phyloP scores from a whole-genome alignment of 805 yeast genomes.

The Yamadazyma akitaensis region DNA sequence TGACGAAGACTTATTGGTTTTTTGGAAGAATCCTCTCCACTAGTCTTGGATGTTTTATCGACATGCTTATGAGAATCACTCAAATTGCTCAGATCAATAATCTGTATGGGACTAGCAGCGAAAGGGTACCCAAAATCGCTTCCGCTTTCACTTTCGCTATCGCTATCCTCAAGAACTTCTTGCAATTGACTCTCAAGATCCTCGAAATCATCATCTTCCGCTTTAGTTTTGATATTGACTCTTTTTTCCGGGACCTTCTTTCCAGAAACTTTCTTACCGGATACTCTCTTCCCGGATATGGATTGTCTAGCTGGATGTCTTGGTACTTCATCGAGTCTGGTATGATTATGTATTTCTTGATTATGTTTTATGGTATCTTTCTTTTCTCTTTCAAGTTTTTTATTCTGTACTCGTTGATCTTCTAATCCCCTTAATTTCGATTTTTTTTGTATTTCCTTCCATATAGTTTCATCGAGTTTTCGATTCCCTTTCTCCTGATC shows the following conservation, averaged over 20 bases:
- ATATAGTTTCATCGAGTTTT: background rate
- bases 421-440: too few relatives aligned
- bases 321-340: background rate
- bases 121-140: background rate
- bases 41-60: background rate
- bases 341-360: too few relatives aligned
- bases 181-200: conserved; percentile 42
- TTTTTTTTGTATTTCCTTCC: background rate
- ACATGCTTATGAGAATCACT: background rate
- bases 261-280: conserved; percentile 3
- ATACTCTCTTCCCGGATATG: conserved; percentile 2
- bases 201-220: conserved; percentile 35
- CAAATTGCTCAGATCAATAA: conserved; percentile 4
- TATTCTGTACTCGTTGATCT: background rate
- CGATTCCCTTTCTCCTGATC: background rate
- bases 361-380: too few relatives aligned
- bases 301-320: background rate
- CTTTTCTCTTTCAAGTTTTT: background rate
- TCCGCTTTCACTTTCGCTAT: conserved; percentile 13
- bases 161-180: conserved; percentile 35
- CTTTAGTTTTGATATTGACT: background rate
- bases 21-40: background rate
- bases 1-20: conserved; percentile 42
- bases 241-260: background rate
- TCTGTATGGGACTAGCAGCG: conserved; percentile 11